These are phyloP conservation scores for Picea abies DNA, from an alignment of 83 land plant genomes.

Conservation along the genomic window DNA sequence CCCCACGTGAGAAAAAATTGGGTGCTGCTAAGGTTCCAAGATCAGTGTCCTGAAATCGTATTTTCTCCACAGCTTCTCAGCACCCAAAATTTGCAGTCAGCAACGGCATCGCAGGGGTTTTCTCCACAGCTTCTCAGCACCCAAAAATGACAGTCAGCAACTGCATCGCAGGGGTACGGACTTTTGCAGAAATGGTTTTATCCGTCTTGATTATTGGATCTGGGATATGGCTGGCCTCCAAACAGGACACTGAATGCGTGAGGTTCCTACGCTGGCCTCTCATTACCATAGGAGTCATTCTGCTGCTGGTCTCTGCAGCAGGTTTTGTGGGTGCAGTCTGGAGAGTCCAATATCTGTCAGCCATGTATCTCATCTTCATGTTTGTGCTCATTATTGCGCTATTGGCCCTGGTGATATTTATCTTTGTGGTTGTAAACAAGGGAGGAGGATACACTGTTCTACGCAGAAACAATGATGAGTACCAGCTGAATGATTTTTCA, in stretches of 20 bases:
- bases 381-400: slow-evolving; percentile 56
- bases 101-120: no score
- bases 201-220: slow-evolving; percentile 62
- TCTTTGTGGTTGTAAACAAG: slow-evolving; percentile 59
- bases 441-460: slow-evolving; percentile 38
- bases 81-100: no score
- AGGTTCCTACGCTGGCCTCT: slow-evolving; percentile 59
- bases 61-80: no score
- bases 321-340: slow-evolving; percentile 81
- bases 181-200: slow-evolving; percentile 61
- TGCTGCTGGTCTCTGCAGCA: slow-evolving; percentile 67
- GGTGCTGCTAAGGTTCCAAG: no score
- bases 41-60: no score
- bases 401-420: slow-evolving; percentile 51
- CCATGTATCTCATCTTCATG: slow-evolving; percentile 64
- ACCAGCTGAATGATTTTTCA: slow-evolving; percentile 52
- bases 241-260: slow-evolving; percentile 64
- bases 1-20: no score
- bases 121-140: no score
- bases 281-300: slow-evolving; percentile 53
- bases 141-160: slow-evolving; percentile 56
- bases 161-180: slow-evolving; percentile 59
- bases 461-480: slow-evolving; percentile 49
- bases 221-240: slow-evolving; percentile 81
- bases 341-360: slow-evolving; percentile 56